Evolutionary conservation across 1,139 yeast species (phyloP).

Genomic region (Debaryomyces coudertii): DNA sequence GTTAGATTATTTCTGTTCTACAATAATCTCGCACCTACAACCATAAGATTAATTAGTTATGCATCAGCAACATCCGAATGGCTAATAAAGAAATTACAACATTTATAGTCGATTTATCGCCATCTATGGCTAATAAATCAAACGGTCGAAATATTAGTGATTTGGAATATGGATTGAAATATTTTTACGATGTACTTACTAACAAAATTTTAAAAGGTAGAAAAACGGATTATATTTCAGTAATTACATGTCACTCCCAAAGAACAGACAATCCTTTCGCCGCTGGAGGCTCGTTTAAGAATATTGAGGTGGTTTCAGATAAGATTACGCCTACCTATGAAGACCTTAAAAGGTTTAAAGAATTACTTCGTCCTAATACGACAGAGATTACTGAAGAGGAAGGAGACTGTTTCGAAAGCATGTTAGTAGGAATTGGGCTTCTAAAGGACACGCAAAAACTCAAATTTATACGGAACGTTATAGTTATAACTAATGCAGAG

Average conservation of each 20-base stretch:
- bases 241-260: conserved; percentile 44
- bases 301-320: conserved; percentile 30
- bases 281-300: conserved; percentile 24
- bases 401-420: conserved; percentile 32
- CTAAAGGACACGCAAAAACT: conserved; percentile 33
- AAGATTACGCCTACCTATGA: conserved; percentile 29
- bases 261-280: conserved; percentile 27
- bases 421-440: conserved; percentile 33
- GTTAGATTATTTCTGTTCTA: not conserved
- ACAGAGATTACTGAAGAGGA: conserved; percentile 15
- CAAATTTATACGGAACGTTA: conserved; percentile 41
- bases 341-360: conserved; percentile 20
- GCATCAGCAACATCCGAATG: conserved; percentile 18
- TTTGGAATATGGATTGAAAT: conserved; percentile 42
- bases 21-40: not conserved
- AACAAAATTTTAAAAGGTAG: conserved; percentile 52
- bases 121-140: conserved; percentile 39
- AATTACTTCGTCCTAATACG: conserved; percentile 14
- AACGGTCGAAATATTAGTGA: conserved; percentile 27
- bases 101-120: conserved; percentile 56
- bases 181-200: conserved; percentile 45
- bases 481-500: conserved; percentile 49
- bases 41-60: not conserved
- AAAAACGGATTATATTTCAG: conserved; percentile 58
- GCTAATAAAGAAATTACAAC: conserved; percentile 52